Base-by-base conservation (phyloP, 148 eudicot species). In the Euryodendron excelsum region DNA sequence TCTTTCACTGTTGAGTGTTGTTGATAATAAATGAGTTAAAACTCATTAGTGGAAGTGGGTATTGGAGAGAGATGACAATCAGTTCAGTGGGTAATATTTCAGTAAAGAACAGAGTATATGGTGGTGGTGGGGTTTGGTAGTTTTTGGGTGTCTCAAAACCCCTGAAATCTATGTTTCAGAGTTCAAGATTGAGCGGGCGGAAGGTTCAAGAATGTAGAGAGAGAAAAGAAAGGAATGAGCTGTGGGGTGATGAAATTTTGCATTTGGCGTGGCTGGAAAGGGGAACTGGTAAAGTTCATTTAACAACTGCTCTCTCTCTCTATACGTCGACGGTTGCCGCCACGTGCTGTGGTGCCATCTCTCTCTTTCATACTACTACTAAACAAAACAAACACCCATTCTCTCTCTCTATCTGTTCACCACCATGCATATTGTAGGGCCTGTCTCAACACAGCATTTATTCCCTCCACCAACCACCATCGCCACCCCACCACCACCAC, bases 401-500 rank as follows among this genome's bases (percentile, higher is more conserved):
- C 74, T 78, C 18, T 41, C 56, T 13, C 8, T 36, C 18, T 61
- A 53, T 44, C 70, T 76, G n/a, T 69, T 73, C 28, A 15, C 9
- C 21, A 23, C 27, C 20, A 17, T 56, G 33, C 55, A 41, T 50
- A 8, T 9, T 34, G 81, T 58, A 47, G 69, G 63, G 69, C 79
- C 69, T 69, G 36, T 69, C 62, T 30, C 65, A 39, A 25, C 58
- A 37, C 15, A 56, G 74, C 78, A 76, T 79, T 83, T 83, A 76
- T 72, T 80, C 78, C 58, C 31, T 41, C 28, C 83, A 83, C 56
- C 85, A 69, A 79, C 85, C 77, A 37, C 78, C 75, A 50, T 13
- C 63, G 70, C 72, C 61, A 72, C 63, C 58, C 25, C 68, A 78
- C 33, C 18, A 59, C 39, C 14, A 39, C 27, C 70, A 20, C 44